Base-by-base conservation (phyloP, 805 yeast genomes). In the Hermanozyma aechmeae region DNA sequence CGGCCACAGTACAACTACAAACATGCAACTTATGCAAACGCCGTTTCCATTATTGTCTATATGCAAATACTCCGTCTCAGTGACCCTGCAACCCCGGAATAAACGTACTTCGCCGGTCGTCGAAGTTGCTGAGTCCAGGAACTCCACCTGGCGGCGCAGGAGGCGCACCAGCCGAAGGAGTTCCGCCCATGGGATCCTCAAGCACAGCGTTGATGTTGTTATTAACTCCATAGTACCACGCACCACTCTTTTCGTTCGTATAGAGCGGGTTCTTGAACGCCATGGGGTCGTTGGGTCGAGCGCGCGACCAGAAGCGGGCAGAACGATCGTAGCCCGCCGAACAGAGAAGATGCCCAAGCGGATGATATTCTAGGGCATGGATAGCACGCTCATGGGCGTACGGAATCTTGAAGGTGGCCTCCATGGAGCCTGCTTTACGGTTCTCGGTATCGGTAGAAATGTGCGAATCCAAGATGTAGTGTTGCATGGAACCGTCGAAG, bases 291-390 rank as follows among this genome's bases (percentile, higher is more conserved):
- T 78, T 79, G 2, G 96, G 96, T 48, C 94, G 68, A 2, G 94
- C 80, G 29, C 99, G 66, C 17, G 87, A 76, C 99, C 99, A 92
- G 56, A 93, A 83, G 32, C 96, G 60, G 15, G 94, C 83, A 4
- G 93, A 76, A 48, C 92, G 73, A 53, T 92, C 99, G 33, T 92
- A 85, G 13, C 96, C 89, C 0, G 96, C 97, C 6, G 96, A 76
- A 31, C 93, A 77, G 20, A 92, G 60, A 28, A 89, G 61, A 55
- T 92, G 96, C 3, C 99, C 99, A 43, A 82, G 61, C 2, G 97
- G 97, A 54, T 87, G 96, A 50, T 86, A 92, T 35, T 87, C 89
- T 32, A 92, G 53, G 3, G 94, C 75, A 54, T 89, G 86, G 29
- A 92, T 75, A 3, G 95, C 93, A 58, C 83, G 82, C 46, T 86